These are phyloP conservation scores for Priceomyces carsonii DNA, from an alignment of 805 yeast genomes.

Conservation along the genomic window DNA sequence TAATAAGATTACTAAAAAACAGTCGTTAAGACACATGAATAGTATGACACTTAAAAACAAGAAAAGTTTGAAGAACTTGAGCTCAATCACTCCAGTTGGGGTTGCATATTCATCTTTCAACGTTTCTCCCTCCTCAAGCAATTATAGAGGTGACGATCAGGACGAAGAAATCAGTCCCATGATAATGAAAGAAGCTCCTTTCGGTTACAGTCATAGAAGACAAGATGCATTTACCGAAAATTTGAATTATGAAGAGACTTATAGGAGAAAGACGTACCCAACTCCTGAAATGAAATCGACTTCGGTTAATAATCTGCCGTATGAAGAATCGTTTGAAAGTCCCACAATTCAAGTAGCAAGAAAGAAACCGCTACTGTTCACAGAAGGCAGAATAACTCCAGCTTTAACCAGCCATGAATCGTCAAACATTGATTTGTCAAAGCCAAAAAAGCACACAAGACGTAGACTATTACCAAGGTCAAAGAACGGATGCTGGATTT, in stretches of 20 bases:
- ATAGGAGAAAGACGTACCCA: constrained; percentile 17
- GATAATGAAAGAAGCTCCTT: constrained; percentile 2
- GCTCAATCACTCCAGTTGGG: constrained; percentile 9
- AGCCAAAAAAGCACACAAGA: constrained; percentile 38
- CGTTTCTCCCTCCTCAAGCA: constrained; percentile 21
- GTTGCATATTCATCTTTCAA: constrained; percentile 13
- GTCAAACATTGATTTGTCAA: constrained; percentile 5
- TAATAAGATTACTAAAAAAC: constrained; percentile 17
- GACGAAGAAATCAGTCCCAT: constrained; percentile 7
- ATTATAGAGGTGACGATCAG: constrained; percentile 19
- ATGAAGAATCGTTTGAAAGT: not conserved
- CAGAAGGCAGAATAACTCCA: constrained; percentile 1
- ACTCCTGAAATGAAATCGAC: constrained; percentile 5
- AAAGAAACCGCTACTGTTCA: constrained; percentile 4
- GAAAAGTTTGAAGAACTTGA: constrained; percentile 16
- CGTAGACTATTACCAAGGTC: constrained; percentile 42
- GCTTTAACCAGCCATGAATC: constrained; percentile 2
- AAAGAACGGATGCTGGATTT: constrained; percentile 47
- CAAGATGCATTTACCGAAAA: not conserved
- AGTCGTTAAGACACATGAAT: constrained; percentile 17
- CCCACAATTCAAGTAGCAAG: constrained; percentile 4
- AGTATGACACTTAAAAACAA: constrained; percentile 12
- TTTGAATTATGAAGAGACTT: constrained; percentile 11
- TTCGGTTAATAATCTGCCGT: constrained; percentile 10
- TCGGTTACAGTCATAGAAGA: constrained; percentile 1